These are phyloP conservation scores for Zychaea mexicana DNA, from an alignment of 371 early-diverging fungal genomes.

Conservation along the genomic window DNA sequence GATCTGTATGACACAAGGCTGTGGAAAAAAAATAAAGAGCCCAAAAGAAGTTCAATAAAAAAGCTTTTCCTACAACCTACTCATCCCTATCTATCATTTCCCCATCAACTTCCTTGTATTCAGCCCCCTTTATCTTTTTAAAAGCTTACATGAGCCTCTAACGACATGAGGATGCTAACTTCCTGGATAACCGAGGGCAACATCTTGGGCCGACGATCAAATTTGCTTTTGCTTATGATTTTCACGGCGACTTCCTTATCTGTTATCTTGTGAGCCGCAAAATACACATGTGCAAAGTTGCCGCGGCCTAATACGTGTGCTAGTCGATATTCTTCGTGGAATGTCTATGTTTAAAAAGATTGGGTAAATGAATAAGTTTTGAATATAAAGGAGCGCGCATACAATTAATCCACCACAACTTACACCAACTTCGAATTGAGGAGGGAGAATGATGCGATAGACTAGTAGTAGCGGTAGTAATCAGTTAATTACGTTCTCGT, in stretches of 20 bases:
- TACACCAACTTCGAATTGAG: slow-evolving; percentile 26
- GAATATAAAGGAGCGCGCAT: background rate
- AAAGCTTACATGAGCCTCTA: slow-evolving; percentile 69
- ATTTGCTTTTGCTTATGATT: slow-evolving; percentile 56
- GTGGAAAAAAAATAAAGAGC: slow-evolving; percentile 10
- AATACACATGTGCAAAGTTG: slow-evolving; percentile 68
- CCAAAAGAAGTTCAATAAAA: background rate
- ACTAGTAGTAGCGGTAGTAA: slow-evolving; percentile 29
- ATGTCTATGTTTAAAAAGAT: no score
- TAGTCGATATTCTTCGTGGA: slow-evolving; percentile 56
- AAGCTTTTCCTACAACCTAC: no score
- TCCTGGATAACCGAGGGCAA: slow-evolving; percentile 68
- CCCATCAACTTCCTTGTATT: background rate
- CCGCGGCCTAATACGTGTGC: slow-evolving; percentile 58
- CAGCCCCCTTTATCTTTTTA: background rate
- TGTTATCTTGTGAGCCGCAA: slow-evolving; percentile 41
- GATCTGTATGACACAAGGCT: slow-evolving; percentile 63
- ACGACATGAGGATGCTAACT: slow-evolving; percentile 70
- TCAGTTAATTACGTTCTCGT: no score
- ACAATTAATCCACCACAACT: background rate
- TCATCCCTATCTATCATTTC: no score
- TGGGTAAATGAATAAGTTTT: no score
- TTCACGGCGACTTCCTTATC: slow-evolving; percentile 67
- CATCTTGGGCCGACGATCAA: slow-evolving; percentile 50
- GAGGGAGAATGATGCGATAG: slow-evolving; percentile 27